These are phyloP conservation scores for Leptographium wingfieldii DNA, from an alignment of 2,329 filamentous ascomycete species.

Conservation along the genomic window DNA sequence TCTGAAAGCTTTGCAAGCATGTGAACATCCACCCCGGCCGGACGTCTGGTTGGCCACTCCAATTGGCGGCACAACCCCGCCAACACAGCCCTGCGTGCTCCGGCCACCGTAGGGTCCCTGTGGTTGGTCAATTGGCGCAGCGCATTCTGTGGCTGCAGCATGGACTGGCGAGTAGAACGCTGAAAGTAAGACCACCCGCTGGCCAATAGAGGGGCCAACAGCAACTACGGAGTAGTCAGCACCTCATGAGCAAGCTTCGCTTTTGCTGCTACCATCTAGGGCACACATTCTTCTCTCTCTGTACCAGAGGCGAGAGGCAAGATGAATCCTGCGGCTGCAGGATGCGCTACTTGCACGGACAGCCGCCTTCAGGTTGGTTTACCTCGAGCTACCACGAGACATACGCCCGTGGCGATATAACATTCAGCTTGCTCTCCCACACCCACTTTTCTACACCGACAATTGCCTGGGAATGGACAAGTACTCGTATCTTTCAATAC, in stretches of 20 bases:
- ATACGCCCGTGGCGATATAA: background rate
- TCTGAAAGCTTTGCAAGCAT: background rate
- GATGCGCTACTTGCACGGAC: background rate
- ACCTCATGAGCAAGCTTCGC: background rate
- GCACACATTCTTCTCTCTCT: background rate
- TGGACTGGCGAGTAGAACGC: background rate
- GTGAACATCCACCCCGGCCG: background rate
- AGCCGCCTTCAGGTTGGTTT: background rate
- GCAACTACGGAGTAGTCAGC: background rate
- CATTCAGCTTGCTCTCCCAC: conserved; percentile 1
- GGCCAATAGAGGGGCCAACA: background rate
- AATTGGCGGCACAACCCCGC: background rate
- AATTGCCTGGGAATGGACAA: background rate
- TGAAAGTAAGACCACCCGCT: background rate
- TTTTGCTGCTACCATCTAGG: background rate
- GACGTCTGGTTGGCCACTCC: background rate
- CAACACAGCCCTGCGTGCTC: background rate
- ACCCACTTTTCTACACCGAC: conserved; percentile 6
- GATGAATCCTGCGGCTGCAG: background rate
- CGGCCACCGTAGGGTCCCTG: background rate
- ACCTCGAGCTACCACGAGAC: background rate
- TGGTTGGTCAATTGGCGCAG: background rate
- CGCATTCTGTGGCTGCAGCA: background rate
- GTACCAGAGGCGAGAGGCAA: background rate
- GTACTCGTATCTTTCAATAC: background rate